Evolutionary conservation across 305 asterid species (phyloP).

Genomic region (Plantago rigida): DNA sequence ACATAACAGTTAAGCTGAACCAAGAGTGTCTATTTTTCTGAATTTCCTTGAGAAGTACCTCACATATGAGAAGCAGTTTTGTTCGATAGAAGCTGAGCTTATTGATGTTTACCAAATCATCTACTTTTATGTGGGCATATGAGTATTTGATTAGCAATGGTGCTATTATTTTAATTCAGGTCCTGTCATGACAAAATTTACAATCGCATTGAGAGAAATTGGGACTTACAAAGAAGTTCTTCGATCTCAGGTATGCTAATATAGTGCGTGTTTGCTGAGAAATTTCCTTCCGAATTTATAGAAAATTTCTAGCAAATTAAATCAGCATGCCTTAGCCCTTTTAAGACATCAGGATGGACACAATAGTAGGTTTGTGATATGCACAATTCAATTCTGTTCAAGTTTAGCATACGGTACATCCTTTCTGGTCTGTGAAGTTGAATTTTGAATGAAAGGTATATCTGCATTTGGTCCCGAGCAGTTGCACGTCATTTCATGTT

Average conservation of each 20-base stretch:
- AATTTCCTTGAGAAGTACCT: too few species aligned
- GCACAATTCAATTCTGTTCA: background rate
- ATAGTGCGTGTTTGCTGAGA: constrained; percentile 7
- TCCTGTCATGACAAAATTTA: constrained; percentile 96
- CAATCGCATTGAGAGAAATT: constrained; percentile 95
- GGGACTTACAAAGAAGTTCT: constrained; percentile 99
- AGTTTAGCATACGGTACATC: background rate
- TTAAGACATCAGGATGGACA: too few species aligned
- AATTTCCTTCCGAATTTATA: background rate
- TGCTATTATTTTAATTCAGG: constrained; percentile 45
- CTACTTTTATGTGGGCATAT: constrained; percentile 8
- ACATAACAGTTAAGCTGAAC: too few species aligned
- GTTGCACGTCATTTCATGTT: too few species aligned
- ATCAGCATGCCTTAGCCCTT: too few species aligned
- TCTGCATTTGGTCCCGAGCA: too few species aligned
- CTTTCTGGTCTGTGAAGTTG: too few species aligned
- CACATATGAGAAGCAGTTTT: too few species aligned
- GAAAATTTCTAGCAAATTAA: background rate
- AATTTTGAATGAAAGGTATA: too few species aligned
- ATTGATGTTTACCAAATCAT: background rate
- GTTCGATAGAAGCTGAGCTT: background rate
- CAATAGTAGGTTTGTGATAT: too few species aligned
- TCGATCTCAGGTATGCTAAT: constrained; percentile 81
- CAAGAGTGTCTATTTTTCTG: too few species aligned
- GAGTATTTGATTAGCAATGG: constrained; percentile 18